Evolutionary conservation across 2,329 filamentous ascomycete species (phyloP), one percentile per base, ranked within the genome.

Genomic region (Trichoderma guizhouense): DNA sequence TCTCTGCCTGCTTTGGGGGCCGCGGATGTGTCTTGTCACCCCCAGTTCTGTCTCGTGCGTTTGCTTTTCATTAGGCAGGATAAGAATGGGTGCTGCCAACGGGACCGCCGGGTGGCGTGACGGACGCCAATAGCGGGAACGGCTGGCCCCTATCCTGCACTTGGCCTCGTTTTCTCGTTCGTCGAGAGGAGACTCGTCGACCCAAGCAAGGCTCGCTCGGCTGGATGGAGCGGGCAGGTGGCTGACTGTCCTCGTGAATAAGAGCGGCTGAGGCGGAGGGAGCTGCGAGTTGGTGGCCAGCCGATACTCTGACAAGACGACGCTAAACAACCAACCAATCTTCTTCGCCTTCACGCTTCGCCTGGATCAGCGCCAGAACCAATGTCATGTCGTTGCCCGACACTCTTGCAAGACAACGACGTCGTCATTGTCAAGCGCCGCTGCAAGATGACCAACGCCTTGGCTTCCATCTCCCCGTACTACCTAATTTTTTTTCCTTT

Each of bases 91-190:
- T 68, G 71, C 60, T 65, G 68, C 71, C 66, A 61, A 65, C 71
- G 66, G 71, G 58, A 65, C 47, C 43, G 60, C 66, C 66, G 71
- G 66, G 71, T 72, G 71, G 71, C 71, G 67, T 63, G 57, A 68
- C 55, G 64, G 57, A 68, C 58, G 63, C 55, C 70, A 51, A 67
- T 63, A 53, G 63, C 69, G 55, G 69, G 7, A 57, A 64, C 57
- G 43, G 58, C 58, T 36, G 36, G 34, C 58, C 63, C 63, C 51
- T 61, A 60, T 67, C 62, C 55, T 39, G 43, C 34, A 15, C 62
- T 67, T 57, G 53, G 68, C 24, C 61, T 64, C 55, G 62, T 51
- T 51, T 34, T 62, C 53, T 68, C 47, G 34, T 39, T 68, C 64
- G 63, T 72, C 57, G 63, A 58, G 47, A 65, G 51, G 47, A n/a